Conservation (phyloP, 345 rosid species). For the Linum trigynum region DNA sequence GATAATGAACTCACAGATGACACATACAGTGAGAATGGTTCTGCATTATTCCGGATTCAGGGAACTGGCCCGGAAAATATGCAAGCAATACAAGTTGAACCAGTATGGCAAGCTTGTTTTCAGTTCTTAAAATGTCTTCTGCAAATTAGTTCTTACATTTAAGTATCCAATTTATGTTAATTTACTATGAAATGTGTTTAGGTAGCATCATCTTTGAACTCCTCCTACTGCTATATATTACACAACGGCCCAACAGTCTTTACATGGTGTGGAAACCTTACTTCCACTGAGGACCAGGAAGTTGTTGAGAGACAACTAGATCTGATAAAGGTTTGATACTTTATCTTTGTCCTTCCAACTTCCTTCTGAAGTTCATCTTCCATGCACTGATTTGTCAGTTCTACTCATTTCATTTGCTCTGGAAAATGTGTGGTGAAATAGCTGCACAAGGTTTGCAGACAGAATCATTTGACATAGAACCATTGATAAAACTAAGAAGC, state of each 20-base stretch:
- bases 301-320: conserved; percentile 73
- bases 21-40: conserved; percentile 36
- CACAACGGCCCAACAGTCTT: conserved; percentile 46
- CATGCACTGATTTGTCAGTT: background rate
- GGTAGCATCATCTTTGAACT: conserved; percentile 64
- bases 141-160: background rate
- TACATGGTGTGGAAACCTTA: conserved; percentile 70
- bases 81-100: conserved; percentile 84
- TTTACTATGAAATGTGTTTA: conserved; percentile 23
- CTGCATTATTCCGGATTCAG: conserved; percentile 64
- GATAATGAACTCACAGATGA: conserved; percentile 37
- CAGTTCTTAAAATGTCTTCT: background rate
- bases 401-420: background rate
- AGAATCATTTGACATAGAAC: background rate
- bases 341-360: conserved; percentile 7
- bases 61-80: conserved; percentile 50
- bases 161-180: background rate
- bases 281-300: conserved; percentile 53
- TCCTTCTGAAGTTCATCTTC: conserved; percentile 7
- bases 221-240: conserved; percentile 71
- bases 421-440: background rate
- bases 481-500: too few species aligned
- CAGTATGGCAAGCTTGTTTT: conserved; percentile 25
- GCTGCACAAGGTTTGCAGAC: background rate
- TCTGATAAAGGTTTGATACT: conserved; percentile 49